Evolutionary conservation across 192 early-diverging fungal species (phyloP).

Genomic region (Linnemannia hyalina): DNA sequence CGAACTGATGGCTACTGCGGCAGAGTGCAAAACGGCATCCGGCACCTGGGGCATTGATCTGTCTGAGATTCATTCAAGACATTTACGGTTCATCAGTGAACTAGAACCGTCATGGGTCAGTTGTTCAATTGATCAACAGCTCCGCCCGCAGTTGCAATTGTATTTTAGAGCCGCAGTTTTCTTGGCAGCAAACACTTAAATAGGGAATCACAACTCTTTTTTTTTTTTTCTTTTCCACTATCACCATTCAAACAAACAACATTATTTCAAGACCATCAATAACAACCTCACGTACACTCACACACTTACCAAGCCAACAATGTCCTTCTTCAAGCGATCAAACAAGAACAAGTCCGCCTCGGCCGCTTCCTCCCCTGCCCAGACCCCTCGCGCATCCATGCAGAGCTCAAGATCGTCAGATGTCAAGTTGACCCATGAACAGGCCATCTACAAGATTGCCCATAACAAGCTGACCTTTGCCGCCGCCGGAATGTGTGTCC

Average conservation of each 20-base stretch:
- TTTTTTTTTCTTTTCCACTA: not conserved
- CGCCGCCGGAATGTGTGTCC: not conserved
- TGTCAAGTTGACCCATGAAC: not conserved
- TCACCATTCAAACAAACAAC: not conserved
- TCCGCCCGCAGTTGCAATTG: no score
- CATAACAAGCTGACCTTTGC: not conserved
- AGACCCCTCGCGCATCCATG: slow-evolving; percentile 18
- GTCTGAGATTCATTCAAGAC: not conserved
- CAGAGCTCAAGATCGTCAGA: not conserved
- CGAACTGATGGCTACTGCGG: not conserved
- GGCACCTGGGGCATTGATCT: not conserved
- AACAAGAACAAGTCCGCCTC: slow-evolving; percentile 33
- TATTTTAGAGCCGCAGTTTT: no score
- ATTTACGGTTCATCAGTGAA: not conserved
- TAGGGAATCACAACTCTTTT: not conserved
- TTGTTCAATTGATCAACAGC: no score
- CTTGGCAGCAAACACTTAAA: not conserved
- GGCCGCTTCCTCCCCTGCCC: slow-evolving; percentile 10
- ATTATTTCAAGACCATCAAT: not conserved
- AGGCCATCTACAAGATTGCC: not conserved
- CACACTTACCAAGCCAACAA: not conserved
- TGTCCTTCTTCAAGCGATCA: slow-evolving; percentile 31
- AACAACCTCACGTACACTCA: not conserved
- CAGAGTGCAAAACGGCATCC: no score
- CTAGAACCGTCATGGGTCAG: rapidly evolving